Evolutionary conservation across 768 basidiomycete genomes (phyloP).

Genomic region (Butyriboletus loyo): DNA sequence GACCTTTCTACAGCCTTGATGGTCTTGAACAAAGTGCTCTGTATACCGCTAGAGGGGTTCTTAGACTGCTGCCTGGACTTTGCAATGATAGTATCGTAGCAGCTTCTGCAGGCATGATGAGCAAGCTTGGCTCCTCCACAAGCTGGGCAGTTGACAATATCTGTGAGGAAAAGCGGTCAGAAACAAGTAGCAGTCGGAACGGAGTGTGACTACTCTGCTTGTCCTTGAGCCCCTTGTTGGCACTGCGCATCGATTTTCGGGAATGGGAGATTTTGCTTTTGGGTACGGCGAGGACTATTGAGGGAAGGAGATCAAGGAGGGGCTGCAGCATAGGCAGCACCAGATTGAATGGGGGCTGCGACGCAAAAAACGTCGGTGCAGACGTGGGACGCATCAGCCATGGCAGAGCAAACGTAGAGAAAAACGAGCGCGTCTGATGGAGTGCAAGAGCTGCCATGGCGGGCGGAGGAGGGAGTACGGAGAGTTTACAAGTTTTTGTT

Average conservation of each 20-base stretch:
- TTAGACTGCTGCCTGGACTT: constrained; percentile 20
- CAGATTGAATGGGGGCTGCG: constrained; percentile 32
- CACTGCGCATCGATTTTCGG: constrained; percentile 89
- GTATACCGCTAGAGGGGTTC: background rate
- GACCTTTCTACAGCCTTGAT: background rate
- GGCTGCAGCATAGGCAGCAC: constrained; percentile 42
- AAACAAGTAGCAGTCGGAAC: background rate
- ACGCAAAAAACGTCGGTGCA: constrained; percentile 19
- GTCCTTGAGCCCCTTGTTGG: constrained; percentile 94
- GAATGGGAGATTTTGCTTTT: constrained; percentile 94
- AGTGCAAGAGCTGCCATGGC: constrained; percentile 43
- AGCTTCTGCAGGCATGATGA: constrained; percentile 81
- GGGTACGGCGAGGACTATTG: constrained; percentile 88
- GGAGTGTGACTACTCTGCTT: constrained; percentile 63
- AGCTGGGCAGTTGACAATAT: constrained; percentile 86
- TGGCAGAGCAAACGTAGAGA: constrained; percentile 22
- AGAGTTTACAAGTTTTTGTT: background rate
- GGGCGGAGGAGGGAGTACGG: background rate
- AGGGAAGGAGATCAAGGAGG: constrained; percentile 75
- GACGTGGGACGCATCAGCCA: constrained; percentile 22
- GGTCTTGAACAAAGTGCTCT: background rate
- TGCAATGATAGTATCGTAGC: constrained; percentile 47
- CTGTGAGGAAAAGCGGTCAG: constrained; percentile 39
- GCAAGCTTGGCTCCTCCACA: constrained; percentile 88
- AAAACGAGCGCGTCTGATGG: constrained; percentile 30